Conservation (phyloP, 495 filamentous ascomycete species). For the Cudoniella acicularis region DNA sequence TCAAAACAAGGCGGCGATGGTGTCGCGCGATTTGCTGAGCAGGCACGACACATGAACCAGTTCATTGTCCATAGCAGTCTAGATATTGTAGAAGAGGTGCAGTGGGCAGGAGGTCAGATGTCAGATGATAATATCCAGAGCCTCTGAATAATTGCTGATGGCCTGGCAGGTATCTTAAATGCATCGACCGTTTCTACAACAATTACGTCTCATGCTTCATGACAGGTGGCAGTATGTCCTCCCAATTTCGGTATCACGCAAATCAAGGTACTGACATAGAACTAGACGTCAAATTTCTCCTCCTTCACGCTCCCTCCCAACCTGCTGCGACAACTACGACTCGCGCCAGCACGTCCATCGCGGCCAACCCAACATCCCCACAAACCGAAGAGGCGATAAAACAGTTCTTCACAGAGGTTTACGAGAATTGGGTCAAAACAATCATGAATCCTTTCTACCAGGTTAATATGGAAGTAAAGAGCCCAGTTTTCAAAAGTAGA, state of each 20-base stretch:
- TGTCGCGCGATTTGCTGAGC: constrained; percentile 76
- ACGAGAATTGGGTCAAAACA: constrained; percentile 93
- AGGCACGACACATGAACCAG: constrained; percentile 90
- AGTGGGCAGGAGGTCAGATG: constrained; percentile 83
- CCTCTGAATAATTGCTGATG: too few relatives aligned
- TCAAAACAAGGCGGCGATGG: constrained; percentile 93
- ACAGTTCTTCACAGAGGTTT: constrained; percentile 90
- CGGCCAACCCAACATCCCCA: constrained; percentile 75
- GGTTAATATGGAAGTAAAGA: constrained; percentile 75
- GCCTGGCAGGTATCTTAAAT: constrained; percentile 78
- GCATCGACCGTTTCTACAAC: constrained; percentile 88
- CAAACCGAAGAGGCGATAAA: constrained; percentile 92
- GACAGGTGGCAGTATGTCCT: constrained; percentile 60
- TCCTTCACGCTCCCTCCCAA: constrained; percentile 73
- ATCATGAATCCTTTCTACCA: constrained; percentile 95
- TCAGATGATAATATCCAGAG: too few relatives aligned
- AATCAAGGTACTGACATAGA: neutral
- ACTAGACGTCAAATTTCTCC: constrained; percentile 72
- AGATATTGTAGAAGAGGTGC: constrained; percentile 91
- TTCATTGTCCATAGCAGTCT: constrained; percentile 91
- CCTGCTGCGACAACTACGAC: constrained; percentile 33
- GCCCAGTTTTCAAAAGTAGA: constrained; percentile 75
- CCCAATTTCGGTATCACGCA: constrained; percentile 1
- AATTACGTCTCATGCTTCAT: constrained; percentile 90
- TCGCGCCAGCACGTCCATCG: constrained; percentile 61